Percentiles rank a stretch among this genome's conserved stretches.
phyloP scores from a whole-genome alignment of 257 asterid genomes.

The Solanum megistacrolobum region DNA sequence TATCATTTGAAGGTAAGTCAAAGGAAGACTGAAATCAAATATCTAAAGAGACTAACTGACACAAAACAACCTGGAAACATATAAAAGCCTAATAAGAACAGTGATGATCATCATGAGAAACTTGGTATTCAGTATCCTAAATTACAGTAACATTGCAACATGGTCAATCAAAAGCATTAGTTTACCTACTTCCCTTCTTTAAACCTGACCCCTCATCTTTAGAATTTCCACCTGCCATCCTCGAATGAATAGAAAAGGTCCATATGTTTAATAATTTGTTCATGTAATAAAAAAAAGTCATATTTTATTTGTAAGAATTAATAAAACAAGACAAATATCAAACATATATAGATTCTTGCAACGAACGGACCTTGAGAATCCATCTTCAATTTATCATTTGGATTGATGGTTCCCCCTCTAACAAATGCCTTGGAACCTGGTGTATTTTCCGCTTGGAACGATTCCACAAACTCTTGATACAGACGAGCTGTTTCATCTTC shows the following conservation, averaged over 20 bases:
- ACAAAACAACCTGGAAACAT: background rate
- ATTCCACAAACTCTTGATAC: constrained; percentile 76
- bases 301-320: constrained; percentile 29
- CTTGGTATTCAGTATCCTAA: constrained; percentile 31
- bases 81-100: constrained; percentile 25
- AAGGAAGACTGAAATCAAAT: background rate
- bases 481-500: constrained; percentile 85
- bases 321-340: constrained; percentile 19
- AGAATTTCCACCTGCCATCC: constrained; percentile 99
- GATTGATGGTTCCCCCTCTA: constrained; percentile 82
- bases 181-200: constrained; percentile 99
- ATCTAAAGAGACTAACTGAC: background rate
- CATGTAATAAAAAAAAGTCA: constrained; percentile 43
- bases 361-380: constrained; percentile 69
- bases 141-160: constrained; percentile 38
- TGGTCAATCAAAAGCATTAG: constrained; percentile 83
- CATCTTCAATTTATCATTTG: constrained; percentile 55
- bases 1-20: background rate
- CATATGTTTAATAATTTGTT: constrained; percentile 80
- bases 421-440: constrained; percentile 86
- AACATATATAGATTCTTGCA: constrained; percentile 7
- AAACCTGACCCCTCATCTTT: constrained; percentile 99
- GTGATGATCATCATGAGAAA: constrained; percentile 19
- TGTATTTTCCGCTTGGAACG: constrained; percentile 62
- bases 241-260: constrained; percentile 95